Percentiles rank a stretch among this genome's conserved stretches.
phyloP scores from a whole-genome alignment of 148 eudicot genomes.

The Silene latifolia region DNA sequence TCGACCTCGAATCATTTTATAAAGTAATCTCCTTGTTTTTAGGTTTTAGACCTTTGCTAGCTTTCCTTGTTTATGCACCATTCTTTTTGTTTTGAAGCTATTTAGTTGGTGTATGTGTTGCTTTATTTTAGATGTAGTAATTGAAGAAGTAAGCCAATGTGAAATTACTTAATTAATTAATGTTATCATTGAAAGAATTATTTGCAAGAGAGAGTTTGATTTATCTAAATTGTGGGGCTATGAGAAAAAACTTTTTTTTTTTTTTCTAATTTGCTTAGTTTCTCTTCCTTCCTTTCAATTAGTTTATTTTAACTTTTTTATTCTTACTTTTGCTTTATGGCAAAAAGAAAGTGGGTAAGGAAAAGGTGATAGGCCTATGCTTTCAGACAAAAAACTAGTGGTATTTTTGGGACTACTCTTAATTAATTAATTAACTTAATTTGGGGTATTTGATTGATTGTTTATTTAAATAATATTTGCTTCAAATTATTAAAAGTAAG shows the following conservation, averaged over 20 bases:
- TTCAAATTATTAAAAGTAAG: not conserved
- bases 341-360: slow-evolving; percentile 36
- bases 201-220: slow-evolving; percentile 1
- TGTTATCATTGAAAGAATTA: not conserved
- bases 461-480: slow-evolving; percentile 2
- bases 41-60: slow-evolving; percentile 10
- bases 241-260: slow-evolving; percentile 6
- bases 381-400: slow-evolving; percentile 40
- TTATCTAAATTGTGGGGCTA: slow-evolving; percentile 25
- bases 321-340: slow-evolving; percentile 56
- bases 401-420: slow-evolving; percentile 26
- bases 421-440: slow-evolving; percentile 30
- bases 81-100: slow-evolving; percentile 14
- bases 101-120: slow-evolving; percentile 18
- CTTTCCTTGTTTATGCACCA: slow-evolving; percentile 19
- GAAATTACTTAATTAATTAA: not conserved
- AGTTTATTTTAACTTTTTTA: slow-evolving; percentile 19
- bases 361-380: slow-evolving; percentile 37
- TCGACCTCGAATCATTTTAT: not conserved
- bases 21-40: not conserved
- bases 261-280: slow-evolving; percentile 18
- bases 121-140: slow-evolving; percentile 46
- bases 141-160: slow-evolving; percentile 34
- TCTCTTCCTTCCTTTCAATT: slow-evolving; percentile 28
- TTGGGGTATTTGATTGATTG: slow-evolving; percentile 26